These are phyloP conservation scores for Dichotomocladium elegans DNA, from an alignment of 371 early-diverging fungal genomes.

Conservation along the genomic window DNA sequence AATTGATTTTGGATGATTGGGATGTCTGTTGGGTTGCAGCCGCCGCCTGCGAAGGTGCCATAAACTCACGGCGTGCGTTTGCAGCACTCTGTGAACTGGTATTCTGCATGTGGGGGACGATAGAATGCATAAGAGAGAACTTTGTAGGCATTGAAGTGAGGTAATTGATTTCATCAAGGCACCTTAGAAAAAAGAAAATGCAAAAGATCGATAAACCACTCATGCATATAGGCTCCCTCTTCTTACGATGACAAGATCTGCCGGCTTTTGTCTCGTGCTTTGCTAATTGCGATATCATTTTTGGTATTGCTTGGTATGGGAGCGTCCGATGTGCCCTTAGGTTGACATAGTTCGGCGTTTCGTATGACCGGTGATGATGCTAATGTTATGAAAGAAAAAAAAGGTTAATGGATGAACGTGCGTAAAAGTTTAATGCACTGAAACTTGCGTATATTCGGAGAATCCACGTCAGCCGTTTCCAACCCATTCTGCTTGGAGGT, in stretches of 20 bases:
- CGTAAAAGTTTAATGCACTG: not conserved
- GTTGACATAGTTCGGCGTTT: not conserved
- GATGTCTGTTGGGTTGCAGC: not conserved
- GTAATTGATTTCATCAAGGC: constrained; percentile 64
- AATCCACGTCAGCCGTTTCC: constrained; percentile 5
- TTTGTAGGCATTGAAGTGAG: constrained; percentile 44
- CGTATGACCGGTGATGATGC: constrained; percentile 14
- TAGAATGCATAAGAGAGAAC: constrained; percentile 26
- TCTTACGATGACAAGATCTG: constrained; percentile 77
- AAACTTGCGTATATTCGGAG: constrained; percentile 20
- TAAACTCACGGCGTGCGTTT: not conserved
- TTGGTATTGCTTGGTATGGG: not conserved
- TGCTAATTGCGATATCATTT: not conserved
- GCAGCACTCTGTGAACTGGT: too few species aligned
- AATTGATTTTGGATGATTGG: not conserved
- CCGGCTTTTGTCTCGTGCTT: constrained; percentile 56
- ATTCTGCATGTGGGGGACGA: not conserved
- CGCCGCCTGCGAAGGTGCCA: not conserved
- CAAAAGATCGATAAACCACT: not conserved
- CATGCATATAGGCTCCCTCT: not conserved
- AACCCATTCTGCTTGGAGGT: not conserved
- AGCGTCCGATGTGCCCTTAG: too few species aligned
- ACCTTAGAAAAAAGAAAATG: constrained; percentile 23
- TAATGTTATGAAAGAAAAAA: too few species aligned
- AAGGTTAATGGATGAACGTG: not conserved